Base-by-base conservation (phyloP, 345 rosid species). In the Lepidium africanum region DNA sequence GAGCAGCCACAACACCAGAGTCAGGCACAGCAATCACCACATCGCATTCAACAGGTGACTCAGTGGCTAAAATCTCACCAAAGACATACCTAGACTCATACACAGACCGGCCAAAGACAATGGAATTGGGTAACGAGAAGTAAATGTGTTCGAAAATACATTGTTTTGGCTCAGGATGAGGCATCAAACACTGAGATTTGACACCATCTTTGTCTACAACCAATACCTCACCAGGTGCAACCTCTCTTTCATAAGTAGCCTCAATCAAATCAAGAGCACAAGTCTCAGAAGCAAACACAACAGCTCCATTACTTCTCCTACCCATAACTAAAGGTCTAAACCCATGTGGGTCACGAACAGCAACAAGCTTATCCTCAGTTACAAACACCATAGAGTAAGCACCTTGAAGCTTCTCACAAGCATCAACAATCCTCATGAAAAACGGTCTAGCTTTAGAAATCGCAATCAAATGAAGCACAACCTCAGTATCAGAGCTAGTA, bases 251-350 rank as follows among this genome's bases (percentile, higher is more conserved):
- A 37, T 94, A 94, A 0, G 90, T 85, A 8, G 99, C 99, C 61
- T 94, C 99, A 41, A 94, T 94, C 78, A 94, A 83, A 72, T 94
- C 99, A 55, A 91, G 97, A 14, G 99, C 99, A 56, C 99, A 94
- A 38, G 97, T 94, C 77, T 94, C 99, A 0, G 97, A 94, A 10
- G 99, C 98, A 45, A 93, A 88, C 8, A 83, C 92, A 54, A 88
- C 79, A 39, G 90, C 89, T 4, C 97, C 97, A 39, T 90, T 90
- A 68, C 91, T 88, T 78, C 92, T 83, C 84, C 89, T 83, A 32
- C 97, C 96, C 95, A 88, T 88, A 61, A 90, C 95, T 70, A 90
- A 63, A 23, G 97, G 97, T 58, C 97, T 79, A 76, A 90, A 90
- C 47, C 97, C 97, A 59, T 38, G 80, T 1, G 96, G 95, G 49